Evolutionary conservation across 495 filamentous ascomycete species (phyloP), one percentile per base, ranked within the genome.

Genomic region (Cudoniella acicularis): DNA sequence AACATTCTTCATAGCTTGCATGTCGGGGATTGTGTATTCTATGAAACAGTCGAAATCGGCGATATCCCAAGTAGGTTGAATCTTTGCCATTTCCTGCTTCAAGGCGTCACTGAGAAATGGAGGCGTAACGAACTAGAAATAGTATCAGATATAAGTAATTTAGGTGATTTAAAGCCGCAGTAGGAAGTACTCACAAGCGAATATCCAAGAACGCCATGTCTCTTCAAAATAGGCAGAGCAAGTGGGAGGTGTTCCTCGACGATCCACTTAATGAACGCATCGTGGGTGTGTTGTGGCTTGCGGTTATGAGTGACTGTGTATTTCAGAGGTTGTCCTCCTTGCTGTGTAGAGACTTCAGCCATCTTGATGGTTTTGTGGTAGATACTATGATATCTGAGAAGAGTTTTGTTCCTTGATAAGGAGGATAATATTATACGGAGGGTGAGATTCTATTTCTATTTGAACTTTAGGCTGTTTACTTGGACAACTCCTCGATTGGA

Each of bases 271-370:
- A 71, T 67, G 48, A 71, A 71, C 25, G 60, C 69, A 51, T 71
- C 69, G 27, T 71, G 69, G 2, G 64, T 66, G 58, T 68, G 64
- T 36, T 69, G 22, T 18, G 48, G 60, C 54, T 61, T 24, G 49
- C 69, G 69, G 45, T 69, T 54, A 46, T 71, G 69, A 11, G 69
- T 71, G 42, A 71, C 52, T 11, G 69, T 69, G 57, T 65, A 65
- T 54, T 70, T 70, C 54, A 67, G 68, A 36, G 68, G 70, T 69
- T 79, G 77, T 51, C 79, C 73, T n/a, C n/a, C n/a, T n/a, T n/a
- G n/a, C n/a, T n/a, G n/a, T n/a, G n/a, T n/a, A n/a, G n/a, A n/a
- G n/a, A n/a, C n/a, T n/a, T n/a, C n/a, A n/a, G n/a, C n/a, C n/a
- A n/a, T n/a, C n/a, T n/a, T n/a, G n/a, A n/a, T n/a, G n/a, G n/a